phyloP scores from a whole-genome alignment of 345 rosid genomes.

The Aquilaria malaccensis region DNA sequence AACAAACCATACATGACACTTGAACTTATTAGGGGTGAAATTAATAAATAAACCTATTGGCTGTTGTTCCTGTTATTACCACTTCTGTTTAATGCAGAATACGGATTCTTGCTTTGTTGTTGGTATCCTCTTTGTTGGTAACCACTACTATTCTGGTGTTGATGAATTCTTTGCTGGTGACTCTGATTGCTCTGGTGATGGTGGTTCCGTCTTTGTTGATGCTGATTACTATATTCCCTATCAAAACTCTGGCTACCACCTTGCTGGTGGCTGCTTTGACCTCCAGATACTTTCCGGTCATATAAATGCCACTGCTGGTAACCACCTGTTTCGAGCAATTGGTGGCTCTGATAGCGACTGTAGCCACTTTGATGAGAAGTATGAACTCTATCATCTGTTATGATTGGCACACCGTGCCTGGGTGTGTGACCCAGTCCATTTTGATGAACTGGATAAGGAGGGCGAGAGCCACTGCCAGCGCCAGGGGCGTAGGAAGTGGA shows the following conservation, averaged over 20 bases:
- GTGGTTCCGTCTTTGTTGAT: constrained; percentile 19
- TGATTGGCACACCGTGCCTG: constrained; percentile 12
- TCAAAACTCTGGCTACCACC: constrained; percentile 8
- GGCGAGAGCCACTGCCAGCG: constrained; percentile 10
- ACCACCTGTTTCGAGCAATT: constrained; percentile 24
- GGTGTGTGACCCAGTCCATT: constrained; percentile 23
- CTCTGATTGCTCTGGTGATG: constrained; percentile 14
- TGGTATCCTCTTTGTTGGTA: constrained; percentile 13
- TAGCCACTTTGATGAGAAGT: constrained; percentile 24
- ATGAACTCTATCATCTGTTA: constrained; percentile 7
- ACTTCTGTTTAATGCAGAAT: constrained; percentile 29
- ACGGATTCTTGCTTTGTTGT: constrained; percentile 22
- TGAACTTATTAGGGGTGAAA: too few relatives aligned
- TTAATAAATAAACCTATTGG: not conserved
- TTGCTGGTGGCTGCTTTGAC: constrained; percentile 28
- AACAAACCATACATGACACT: too few relatives aligned
- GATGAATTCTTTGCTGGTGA: constrained; percentile 9
- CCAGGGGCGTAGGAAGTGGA: constrained; percentile 9
- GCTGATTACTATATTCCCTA: constrained; percentile 20
- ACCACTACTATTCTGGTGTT: not conserved
- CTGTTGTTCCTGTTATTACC: constrained; percentile 9
- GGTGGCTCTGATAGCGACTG: constrained; percentile 26
- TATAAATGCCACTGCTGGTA: constrained; percentile 27
- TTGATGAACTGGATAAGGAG: constrained; percentile 24
- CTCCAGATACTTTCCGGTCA: constrained; percentile 30